Evolutionary conservation across 176 grass and related monocot genomes (phyloP).

Genomic region (Poa annua): DNA sequence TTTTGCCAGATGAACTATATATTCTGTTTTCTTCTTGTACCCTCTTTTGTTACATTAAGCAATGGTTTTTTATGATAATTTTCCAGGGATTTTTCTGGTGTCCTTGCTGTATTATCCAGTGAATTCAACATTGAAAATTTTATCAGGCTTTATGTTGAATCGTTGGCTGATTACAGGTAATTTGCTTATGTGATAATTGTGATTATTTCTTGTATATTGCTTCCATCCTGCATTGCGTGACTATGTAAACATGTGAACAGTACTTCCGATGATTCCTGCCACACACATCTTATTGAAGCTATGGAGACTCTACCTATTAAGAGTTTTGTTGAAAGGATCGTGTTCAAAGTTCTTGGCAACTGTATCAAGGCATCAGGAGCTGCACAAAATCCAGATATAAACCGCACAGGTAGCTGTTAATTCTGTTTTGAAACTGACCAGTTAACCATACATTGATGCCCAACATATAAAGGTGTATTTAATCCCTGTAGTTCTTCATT

Average conservation of each 20-base stretch:
- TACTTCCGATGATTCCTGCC: conserved; percentile 56
- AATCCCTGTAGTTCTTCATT: conserved; percentile 21
- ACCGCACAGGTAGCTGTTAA: conserved; percentile 50
- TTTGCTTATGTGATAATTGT: conserved; percentile 36
- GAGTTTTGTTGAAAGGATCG: conserved; percentile 65
- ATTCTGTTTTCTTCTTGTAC: not conserved
- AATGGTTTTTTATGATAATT: conserved; percentile 24
- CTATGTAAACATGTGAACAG: conserved; percentile 50
- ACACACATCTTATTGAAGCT: conserved; percentile 50
- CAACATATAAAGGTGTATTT: not conserved
- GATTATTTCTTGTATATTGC: conserved; percentile 31
- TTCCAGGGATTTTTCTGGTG: conserved; percentile 79
- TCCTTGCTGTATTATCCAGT: conserved; percentile 70
- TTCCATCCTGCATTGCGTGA: conserved; percentile 19
- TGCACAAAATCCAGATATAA: conserved; percentile 50
- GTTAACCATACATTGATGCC: conserved; percentile 4
- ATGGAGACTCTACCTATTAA: conserved; percentile 63
- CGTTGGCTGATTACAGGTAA: conserved; percentile 81
- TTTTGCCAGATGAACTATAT: conserved; percentile 10
- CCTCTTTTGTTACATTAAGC: not conserved
- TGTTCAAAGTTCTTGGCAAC: conserved; percentile 61
- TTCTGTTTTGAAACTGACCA: conserved; percentile 18
- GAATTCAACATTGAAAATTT: conserved; percentile 88
- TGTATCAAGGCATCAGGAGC: conserved; percentile 56
- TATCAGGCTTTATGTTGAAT: conserved; percentile 76